phyloP scores from a whole-genome alignment of 129 eudicot species.

The Artemisia argyi region DNA sequence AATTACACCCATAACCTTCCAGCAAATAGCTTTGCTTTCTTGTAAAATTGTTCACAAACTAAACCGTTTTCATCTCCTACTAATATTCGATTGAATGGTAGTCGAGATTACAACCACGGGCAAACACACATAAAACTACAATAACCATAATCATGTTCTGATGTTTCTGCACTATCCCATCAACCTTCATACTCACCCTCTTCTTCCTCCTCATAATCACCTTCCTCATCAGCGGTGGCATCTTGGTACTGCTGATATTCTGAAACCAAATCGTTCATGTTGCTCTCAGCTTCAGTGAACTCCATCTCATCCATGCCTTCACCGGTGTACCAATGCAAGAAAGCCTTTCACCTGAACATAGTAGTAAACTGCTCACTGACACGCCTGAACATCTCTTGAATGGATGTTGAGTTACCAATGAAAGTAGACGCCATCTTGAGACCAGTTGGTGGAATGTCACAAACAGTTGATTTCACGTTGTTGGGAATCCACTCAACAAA shows the following conservation, averaged over 20 bases:
- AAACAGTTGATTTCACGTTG: constrained; percentile 60
- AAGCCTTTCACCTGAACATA: constrained; percentile 66
- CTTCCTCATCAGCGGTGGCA: constrained; percentile 57
- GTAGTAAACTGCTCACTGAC: constrained; percentile 65
- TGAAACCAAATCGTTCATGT: constrained; percentile 60
- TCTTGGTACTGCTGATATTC: constrained; percentile 70
- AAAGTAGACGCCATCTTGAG: constrained; percentile 58
- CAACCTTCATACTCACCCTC: too few species aligned
- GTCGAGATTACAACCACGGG: too few species aligned
- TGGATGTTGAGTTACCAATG: constrained; percentile 57
- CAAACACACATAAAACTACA: too few species aligned
- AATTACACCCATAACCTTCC: too few species aligned
- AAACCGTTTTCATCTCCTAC: too few species aligned
- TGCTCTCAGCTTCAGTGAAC: constrained; percentile 59
- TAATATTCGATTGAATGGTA: too few species aligned
- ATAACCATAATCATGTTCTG: too few species aligned
- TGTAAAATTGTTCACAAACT: too few species aligned
- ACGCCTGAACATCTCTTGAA: constrained; percentile 61
- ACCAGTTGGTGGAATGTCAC: constrained; percentile 63
- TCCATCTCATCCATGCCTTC: constrained; percentile 71
- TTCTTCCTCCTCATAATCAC: constrained; percentile 50
- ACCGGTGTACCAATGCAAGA: constrained; percentile 68
- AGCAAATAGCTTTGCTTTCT: too few species aligned
- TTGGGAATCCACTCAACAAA: constrained; percentile 64
- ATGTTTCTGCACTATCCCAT: too few species aligned